These are phyloP conservation scores for Epichloe sp. DNA, from an alignment of 2,329 filamentous ascomycete species.

Conservation along the genomic window DNA sequence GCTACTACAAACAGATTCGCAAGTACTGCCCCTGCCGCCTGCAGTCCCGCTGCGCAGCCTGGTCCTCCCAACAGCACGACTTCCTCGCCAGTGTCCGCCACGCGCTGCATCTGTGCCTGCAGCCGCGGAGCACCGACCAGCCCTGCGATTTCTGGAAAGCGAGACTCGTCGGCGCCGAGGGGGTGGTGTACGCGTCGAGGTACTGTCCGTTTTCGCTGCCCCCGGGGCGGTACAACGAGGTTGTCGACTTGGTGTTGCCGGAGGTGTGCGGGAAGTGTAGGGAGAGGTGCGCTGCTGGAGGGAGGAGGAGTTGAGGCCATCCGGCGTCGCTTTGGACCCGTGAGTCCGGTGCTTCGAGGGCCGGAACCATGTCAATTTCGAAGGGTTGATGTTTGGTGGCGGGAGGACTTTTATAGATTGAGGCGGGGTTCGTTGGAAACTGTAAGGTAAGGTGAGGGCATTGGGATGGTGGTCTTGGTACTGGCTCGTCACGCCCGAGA, in stretches of 20 bases:
- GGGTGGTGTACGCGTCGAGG: background rate
- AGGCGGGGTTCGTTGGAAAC: no score
- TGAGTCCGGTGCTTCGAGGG: no score
- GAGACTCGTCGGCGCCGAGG: background rate
- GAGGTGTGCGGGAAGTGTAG: background rate
- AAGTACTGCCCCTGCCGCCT: constrained; percentile 2
- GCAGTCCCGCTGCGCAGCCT: background rate
- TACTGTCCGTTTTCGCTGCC: background rate
- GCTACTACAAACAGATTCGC: constrained; percentile 2
- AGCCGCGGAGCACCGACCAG: background rate
- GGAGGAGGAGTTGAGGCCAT: background rate
- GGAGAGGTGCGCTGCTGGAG: background rate
- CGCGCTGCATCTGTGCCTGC: background rate
- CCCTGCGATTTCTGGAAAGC: constrained; percentile 1
- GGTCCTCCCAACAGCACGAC: background rate
- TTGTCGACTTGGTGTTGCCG: background rate
- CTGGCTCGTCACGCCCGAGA: no score
- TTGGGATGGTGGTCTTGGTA: no score
- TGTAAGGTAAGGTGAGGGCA: no score
- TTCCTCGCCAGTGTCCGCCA: background rate
- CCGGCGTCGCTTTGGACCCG: background rate
- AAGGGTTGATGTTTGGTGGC: no score
- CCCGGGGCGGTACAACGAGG: background rate
- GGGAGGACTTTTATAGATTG: no score
- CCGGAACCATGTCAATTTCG: no score